Conservation (phyloP, 805 yeast genomes). For the Candida incommunis region DNA sequence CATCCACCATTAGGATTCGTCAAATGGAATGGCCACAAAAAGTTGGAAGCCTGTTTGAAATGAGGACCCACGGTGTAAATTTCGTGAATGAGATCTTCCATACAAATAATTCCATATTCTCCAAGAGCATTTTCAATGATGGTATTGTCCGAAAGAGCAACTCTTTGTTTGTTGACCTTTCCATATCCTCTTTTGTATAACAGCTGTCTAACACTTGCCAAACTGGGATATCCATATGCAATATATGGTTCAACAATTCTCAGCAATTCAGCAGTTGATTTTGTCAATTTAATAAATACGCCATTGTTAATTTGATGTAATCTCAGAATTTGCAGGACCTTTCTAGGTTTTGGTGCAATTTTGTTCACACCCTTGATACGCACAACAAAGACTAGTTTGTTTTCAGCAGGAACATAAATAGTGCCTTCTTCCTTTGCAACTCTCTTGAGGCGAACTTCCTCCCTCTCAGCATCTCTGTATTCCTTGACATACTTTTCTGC, state of each 20-base stretch:
- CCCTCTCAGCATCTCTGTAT: conserved; percentile 86
- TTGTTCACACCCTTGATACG: conserved; percentile 99
- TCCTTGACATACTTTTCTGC: conserved; percentile 94
- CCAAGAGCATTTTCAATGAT: conserved; percentile 81
- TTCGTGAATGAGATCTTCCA: conserved; percentile 94
- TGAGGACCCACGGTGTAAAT: conserved; percentile 93
- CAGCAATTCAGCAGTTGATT: conserved; percentile 86
- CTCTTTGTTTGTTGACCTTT: conserved; percentile 93
- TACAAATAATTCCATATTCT: conserved; percentile 80
- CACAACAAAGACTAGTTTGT: conserved; percentile 86
- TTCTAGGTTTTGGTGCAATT: conserved; percentile 98
- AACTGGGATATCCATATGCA: conserved; percentile 95
- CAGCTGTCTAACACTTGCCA: conserved; percentile 82
- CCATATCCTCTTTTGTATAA: conserved; percentile 97
- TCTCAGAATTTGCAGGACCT: conserved; percentile 84
- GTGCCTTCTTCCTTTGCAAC: conserved; percentile 80
- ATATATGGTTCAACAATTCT: conserved; percentile 92
- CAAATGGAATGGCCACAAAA: conserved; percentile 95
- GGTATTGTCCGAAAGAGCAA: conserved; percentile 75
- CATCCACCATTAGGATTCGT: conserved; percentile 96
- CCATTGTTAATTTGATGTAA: conserved; percentile 89
- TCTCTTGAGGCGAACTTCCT: conserved; percentile 73
- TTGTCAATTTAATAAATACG: conserved; percentile 89
- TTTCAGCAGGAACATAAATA: conserved; percentile 89
- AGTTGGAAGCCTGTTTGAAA: conserved; percentile 98